Percentiles rank a stretch among this genome's conserved stretches.
These are phyloP conservation scores for Pseudogymnoascus sp. DNA, from an alignment of 2,329 filamentous ascomycete species.

Conservation along the genomic window DNA sequence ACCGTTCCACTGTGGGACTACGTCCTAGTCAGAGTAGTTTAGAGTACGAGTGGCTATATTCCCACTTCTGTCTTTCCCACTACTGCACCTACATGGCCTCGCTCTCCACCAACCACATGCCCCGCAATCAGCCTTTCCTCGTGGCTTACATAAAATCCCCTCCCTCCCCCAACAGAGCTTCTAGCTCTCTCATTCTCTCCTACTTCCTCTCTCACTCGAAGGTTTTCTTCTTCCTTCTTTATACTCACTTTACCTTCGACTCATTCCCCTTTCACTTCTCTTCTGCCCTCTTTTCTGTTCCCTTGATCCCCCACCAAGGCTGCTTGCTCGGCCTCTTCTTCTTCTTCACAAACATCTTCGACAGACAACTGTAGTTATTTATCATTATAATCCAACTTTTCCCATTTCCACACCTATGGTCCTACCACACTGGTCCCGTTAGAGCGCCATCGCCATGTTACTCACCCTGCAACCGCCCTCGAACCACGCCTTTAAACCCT, in stretches of 20 bases:
- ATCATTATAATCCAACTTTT: constrained; percentile 9
- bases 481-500: constrained; percentile 38
- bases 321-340: background rate
- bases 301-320: background rate
- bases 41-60: background rate
- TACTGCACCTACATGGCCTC: constrained; percentile 6
- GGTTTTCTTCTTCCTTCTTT: background rate
- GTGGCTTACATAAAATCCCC: constrained; percentile 8
- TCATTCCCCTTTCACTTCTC: background rate
- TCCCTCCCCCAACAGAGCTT: constrained; percentile 3
- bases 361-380: constrained; percentile 7
- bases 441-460: constrained; percentile 34
- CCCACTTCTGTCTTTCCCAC: constrained; percentile 3
- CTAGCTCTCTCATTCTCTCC: constrained; percentile 3
- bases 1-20: constrained; percentile 6
- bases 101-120: constrained; percentile 5
- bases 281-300: constrained; percentile 4
- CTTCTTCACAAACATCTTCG: constrained; percentile 8
- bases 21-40: background rate
- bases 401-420: constrained; percentile 1
- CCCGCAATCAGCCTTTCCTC: background rate
- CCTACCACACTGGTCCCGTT: constrained; percentile 4
- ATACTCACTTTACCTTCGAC: background rate
- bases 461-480: constrained; percentile 42
- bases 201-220: background rate